Evolutionary conservation across 352 stramenopile species (phyloP), one percentile per base, ranked within the genome.

Genomic region (Phytophthora melonis): DNA sequence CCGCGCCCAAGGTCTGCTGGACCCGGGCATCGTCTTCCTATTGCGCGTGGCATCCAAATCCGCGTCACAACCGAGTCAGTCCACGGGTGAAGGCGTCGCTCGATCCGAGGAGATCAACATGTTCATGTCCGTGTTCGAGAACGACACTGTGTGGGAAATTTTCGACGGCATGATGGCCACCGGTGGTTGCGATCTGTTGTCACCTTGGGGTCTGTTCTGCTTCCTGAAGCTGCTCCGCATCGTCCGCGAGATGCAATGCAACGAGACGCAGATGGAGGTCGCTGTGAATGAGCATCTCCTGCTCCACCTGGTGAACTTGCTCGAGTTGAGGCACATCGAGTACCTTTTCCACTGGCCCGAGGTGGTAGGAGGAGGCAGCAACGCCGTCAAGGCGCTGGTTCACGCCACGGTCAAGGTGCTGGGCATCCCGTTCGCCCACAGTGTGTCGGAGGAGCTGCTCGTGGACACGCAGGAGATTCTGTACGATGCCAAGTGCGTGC

Each of bases 371-470:
- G 90, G 92, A n/a, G 90, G 92, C 4, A 84, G 77, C 49, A 90
- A 90, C 53, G 90, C 90, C 13, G 90, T 96, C 19, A 95, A 93
- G 70, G 87, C 90, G 3, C 78, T 96, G 14, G 80, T 97, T 10
- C 83, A 92, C 36, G 90, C 90, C 4, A 92, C 92, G n/a, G 88
- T 96, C 6, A 95, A 96, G 54, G 86, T 96, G 27, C 62, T 97
- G 2, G 86, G 87, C 5, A 92, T 94, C n/a, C 79, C 87, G 1
- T 93, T 97, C 66, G 87, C 90, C 60, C 79, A 90, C 70, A 86
- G 59, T 18, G 75, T 87, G 18, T 85, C 86, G 3, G 87, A 94
- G 21, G 86, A 94, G 27, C 58, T 93, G 9, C 70, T 94, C 3
- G 80, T 92, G 2, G 72, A 80, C 9, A 93, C 86, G 0, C 88